Evolutionary conservation across 805 yeast genomes (phyloP), one percentile per base, ranked within the genome.

Genomic region (Dipodascus albidus): DNA sequence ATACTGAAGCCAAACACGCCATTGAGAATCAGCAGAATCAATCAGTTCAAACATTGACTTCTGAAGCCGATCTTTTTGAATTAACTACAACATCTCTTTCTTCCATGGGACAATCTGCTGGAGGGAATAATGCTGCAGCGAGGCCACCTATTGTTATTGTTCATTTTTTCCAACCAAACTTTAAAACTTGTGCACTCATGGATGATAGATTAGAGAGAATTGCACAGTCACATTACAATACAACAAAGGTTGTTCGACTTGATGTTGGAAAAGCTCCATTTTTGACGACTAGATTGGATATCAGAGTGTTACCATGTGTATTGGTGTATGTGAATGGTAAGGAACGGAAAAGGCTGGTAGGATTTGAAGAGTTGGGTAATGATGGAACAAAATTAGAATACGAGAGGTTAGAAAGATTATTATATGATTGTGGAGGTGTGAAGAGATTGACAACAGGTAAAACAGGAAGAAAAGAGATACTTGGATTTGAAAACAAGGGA

Each of bases 301-400:
- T 88, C 50, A 79, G 83, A 62, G 81, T 83, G 9, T 70, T 87
- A 3, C 96, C 96, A 0, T 82, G 81, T 58, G 81, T 87, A 1
- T 66, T 84, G 1, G 71, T 80, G 6, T 87, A 82, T 62, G 70
- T 68, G 11, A 70, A 76, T 38, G 90, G 90, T 1, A 66, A 73
- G 48, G 91, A 85, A 59, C 63, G 71, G 2, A 73, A 75, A 14
- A 68, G 87, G 56, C 61, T 86, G 3, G 74, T 86, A 3, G 96
- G 96, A 3, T 83, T 87, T 60, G 82, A 81, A 52, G 75, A 77
- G 31, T 67, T 87, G 48, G 73, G 72, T 35, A 69, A 74, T 50
- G 68, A 73, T 2, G 72, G 20, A n/a, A 38, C 17, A 14, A 38
- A 38, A 14, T 38, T 38, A 19, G 44, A 38, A 38, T 38, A 38